Percentiles rank a stretch among this genome's conserved stretches.
Evolutionary conservation across 2,329 filamentous ascomycete species (phyloP).

Genomic region (Bipolaris oryzae): DNA sequence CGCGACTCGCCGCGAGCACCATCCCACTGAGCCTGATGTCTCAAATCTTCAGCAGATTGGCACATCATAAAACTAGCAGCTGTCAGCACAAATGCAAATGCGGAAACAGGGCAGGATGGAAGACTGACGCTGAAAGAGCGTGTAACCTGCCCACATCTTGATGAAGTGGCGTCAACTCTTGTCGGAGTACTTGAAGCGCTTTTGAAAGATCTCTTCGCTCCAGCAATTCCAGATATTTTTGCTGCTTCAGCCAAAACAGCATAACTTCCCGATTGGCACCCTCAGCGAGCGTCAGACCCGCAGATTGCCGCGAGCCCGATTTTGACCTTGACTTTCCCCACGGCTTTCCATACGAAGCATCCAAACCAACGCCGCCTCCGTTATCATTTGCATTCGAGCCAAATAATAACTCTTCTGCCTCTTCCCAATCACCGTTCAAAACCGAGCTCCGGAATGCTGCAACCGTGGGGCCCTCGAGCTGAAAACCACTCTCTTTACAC

Average conservation of each 20-base stretch:
- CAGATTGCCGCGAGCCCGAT: constrained; percentile 44
- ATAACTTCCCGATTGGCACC: constrained; percentile 78
- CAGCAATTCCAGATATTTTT: constrained; percentile 92
- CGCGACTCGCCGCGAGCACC: constrained; percentile 78
- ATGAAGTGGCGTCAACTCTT: constrained; percentile 84
- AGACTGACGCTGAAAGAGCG: constrained; percentile 72
- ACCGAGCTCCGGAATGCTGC: constrained; percentile 85
- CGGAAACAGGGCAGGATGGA: not conserved
- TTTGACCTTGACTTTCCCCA: constrained; percentile 38
- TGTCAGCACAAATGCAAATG: constrained; percentile 25
- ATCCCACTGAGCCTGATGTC: constrained; percentile 80
- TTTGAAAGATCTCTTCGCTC: constrained; percentile 74
- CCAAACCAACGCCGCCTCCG: constrained; percentile 50
- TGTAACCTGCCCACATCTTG: constrained; percentile 79
- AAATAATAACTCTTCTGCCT: constrained; percentile 82
- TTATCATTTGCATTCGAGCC: constrained; percentile 56
- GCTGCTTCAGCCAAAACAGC: constrained; percentile 86
- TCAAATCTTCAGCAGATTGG: constrained; percentile 75
- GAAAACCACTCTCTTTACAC: constrained; percentile 80
- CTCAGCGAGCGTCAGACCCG: constrained; percentile 74
- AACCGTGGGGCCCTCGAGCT: constrained; percentile 84
- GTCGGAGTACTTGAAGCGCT: constrained; percentile 82
- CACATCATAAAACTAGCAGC: constrained; percentile 81
- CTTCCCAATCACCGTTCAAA: constrained; percentile 77
- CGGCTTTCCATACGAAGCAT: constrained; percentile 42